A percentile compares a stretch with the other conserved stretches of the same genome.
phyloP scores from a whole-genome alignment of 306 rosid genomes.

The Pyrus communis region DNA sequence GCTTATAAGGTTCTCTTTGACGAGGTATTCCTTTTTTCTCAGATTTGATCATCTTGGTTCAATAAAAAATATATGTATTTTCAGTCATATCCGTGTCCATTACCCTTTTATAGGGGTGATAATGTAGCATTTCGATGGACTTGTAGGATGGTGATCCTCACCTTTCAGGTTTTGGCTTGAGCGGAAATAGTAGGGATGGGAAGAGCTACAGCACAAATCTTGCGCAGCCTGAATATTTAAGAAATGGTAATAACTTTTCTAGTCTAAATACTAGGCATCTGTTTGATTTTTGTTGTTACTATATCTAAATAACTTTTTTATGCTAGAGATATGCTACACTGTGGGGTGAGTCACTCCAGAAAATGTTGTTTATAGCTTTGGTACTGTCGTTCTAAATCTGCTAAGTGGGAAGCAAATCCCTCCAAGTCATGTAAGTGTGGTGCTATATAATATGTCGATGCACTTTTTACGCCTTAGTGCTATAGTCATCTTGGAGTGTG shows the following conservation, averaged over 20 bases:
- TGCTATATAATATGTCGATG: not conserved
- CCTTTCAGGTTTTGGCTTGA: slow-evolving; percentile 89
- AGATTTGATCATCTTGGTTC: not conserved
- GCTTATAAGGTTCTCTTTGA: too few relatives aligned
- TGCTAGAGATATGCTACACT: not conserved
- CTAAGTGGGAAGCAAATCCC: slow-evolving; percentile 98
- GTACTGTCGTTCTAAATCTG: slow-evolving; percentile 86
- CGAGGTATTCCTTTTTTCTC: slow-evolving; percentile 35
- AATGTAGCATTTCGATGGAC: slow-evolving; percentile 18
- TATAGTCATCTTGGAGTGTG: not conserved
- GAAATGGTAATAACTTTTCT: slow-evolving; percentile 52
- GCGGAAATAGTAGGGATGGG: slow-evolving; percentile 91
- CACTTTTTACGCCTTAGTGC: not conserved
- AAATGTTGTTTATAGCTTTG: slow-evolving; percentile 94
- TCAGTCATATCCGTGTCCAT: not conserved
- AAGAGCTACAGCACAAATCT: slow-evolving; percentile 92
- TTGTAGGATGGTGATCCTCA: slow-evolving; percentile 87
- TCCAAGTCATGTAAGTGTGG: slow-evolving; percentile 83
- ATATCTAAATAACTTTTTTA: not conserved
- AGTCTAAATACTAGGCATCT: not conserved
- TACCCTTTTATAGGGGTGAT: not conserved
- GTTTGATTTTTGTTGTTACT: not conserved
- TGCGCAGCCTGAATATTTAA: slow-evolving; percentile 89
- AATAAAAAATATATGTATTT: not conserved
- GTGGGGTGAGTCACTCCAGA: slow-evolving; percentile 94